phyloP scores from a whole-genome alignment of 2,329 filamentous ascomycete genomes.

The Colletotrichum orbiculare region DNA sequence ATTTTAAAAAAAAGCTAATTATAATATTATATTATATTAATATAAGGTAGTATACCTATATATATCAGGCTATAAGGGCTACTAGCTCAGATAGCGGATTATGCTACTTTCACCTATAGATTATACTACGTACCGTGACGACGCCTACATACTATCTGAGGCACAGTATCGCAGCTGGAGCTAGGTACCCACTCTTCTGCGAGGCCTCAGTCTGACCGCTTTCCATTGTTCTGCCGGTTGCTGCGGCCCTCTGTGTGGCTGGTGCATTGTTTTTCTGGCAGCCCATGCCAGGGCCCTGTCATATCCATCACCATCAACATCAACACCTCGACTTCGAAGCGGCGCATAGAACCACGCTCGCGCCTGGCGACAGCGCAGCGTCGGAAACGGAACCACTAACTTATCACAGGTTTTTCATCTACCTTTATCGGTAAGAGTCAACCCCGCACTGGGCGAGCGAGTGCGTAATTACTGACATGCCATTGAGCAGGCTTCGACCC shows the following conservation, averaged over 20 bases:
- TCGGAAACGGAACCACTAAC: constrained; percentile 40
- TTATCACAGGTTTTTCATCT: constrained; percentile 35
- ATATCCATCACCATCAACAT: constrained; percentile 24
- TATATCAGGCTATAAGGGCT: too few species aligned
- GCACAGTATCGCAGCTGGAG: neutral
- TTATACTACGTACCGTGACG: too few species aligned
- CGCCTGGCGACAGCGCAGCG: constrained; percentile 35
- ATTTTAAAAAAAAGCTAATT: too few species aligned
- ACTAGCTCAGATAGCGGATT: too few species aligned
- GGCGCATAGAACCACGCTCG: constrained; percentile 34
- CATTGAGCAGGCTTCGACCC: constrained; percentile 29
- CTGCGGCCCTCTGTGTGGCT: constrained; percentile 31
- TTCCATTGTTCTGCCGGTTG: constrained; percentile 29
- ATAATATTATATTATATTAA: too few species aligned
- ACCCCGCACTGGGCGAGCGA: neutral
- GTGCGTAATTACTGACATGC: constrained; percentile 11
- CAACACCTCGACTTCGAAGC: constrained; percentile 31
- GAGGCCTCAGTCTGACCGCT: constrained; percentile 19
- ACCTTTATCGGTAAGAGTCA: constrained; percentile 11
- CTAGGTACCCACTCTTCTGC: constrained; percentile 13
- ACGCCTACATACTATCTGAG: too few species aligned
- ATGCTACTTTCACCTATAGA: too few species aligned
- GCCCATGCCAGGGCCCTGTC: constrained; percentile 12
- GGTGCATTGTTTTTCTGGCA: constrained; percentile 36
- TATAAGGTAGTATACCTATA: too few species aligned